These are phyloP conservation scores for Anisodus acutangulus DNA, from an alignment of 257 asterid species.

Conservation along the genomic window DNA sequence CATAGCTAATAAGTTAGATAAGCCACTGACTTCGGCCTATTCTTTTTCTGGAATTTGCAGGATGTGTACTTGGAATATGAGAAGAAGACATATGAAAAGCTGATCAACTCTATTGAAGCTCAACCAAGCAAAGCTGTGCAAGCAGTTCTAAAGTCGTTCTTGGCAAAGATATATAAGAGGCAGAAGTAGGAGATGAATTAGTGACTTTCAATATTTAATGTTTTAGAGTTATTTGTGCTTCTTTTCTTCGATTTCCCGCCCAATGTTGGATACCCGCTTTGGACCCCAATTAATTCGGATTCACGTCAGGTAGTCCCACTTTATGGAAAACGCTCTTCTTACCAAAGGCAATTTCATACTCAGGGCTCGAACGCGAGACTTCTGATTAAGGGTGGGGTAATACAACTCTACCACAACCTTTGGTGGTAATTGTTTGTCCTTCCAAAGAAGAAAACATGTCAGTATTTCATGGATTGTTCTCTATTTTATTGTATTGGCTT, in stretches of 20 bases:
- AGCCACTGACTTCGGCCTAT: background rate
- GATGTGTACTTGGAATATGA: slow-evolving; percentile 44
- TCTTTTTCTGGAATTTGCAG: slow-evolving; percentile 22
- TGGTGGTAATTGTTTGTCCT: background rate
- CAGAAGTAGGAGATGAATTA: slow-evolving; percentile 35
- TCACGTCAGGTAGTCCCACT: background rate
- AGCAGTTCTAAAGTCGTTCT: slow-evolving; percentile 45
- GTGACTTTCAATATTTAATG: background rate
- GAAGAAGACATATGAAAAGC: slow-evolving; percentile 43
- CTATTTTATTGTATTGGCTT: background rate
- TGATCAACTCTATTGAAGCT: slow-evolving; percentile 39
- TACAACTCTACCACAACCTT: background rate
- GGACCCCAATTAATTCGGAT: background rate
- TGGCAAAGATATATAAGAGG: slow-evolving; percentile 53
- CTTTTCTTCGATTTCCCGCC: background rate
- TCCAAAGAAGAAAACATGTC: background rate
- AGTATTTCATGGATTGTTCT: slow-evolving; percentile 4
- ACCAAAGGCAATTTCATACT: background rate
- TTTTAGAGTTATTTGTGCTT: background rate
- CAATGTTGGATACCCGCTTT: background rate
- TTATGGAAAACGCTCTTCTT: background rate
- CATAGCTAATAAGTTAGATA: background rate
- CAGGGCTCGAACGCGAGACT: too few species aligned
- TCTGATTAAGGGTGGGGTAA: too few species aligned
- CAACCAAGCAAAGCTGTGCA: slow-evolving; percentile 48